phyloP scores from a whole-genome alignment of 1,139 yeast species.

The Yamadazyma aaseri region DNA sequence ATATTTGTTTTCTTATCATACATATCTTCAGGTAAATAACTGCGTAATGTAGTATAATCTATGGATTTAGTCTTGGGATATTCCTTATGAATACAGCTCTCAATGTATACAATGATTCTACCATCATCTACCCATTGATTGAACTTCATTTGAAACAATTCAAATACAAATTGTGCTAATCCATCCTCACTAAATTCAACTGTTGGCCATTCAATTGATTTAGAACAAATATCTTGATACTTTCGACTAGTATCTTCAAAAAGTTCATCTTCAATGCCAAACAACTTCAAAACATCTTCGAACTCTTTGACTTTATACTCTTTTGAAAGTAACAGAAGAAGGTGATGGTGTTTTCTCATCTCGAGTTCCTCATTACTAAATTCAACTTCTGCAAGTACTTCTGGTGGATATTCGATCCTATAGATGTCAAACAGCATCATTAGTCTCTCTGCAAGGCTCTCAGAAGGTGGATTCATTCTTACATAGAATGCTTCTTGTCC shows the following conservation, averaged over 20 bases:
- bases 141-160: slow-evolving; percentile 12
- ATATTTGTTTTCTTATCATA: slow-evolving; percentile 1
- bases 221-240: background rate
- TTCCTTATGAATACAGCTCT: background rate
- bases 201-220: slow-evolving; percentile 3
- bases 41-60: background rate
- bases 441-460: too few species aligned
- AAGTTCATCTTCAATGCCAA: slow-evolving; percentile 4
- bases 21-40: slow-evolving; percentile 1
- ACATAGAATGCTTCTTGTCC: background rate
- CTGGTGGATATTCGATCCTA: slow-evolving; percentile 1
- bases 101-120: slow-evolving; percentile 4
- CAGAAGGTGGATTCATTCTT: too few species aligned
- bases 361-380: background rate
- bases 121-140: slow-evolving; percentile 9
- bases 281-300: slow-evolving; percentile 7
- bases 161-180: slow-evolving; percentile 1
- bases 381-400: background rate
- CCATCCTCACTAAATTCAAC: slow-evolving; percentile 4
- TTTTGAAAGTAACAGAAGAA: slow-evolving; percentile 3
- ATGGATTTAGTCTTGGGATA: background rate
- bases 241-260: slow-evolving; percentile 6
- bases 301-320: slow-evolving; percentile 2
- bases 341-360: background rate
- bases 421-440: too few species aligned